Base-by-base conservation (phyloP, 257 asterid genomes). In the Nicotiana tabacum region DNA sequence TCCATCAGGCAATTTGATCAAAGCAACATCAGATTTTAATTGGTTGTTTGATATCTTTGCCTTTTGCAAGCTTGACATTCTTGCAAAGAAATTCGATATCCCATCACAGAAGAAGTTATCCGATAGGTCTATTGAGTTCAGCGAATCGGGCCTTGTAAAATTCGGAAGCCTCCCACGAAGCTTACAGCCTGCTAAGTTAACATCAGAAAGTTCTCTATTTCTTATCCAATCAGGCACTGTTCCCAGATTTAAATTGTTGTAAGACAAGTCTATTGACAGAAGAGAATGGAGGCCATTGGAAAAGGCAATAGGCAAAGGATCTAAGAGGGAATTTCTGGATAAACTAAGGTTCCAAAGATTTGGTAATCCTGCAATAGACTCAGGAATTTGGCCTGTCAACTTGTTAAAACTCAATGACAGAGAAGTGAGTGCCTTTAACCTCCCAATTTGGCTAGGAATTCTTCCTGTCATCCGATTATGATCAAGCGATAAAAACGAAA, bases 321-420 rank as follows among this genome's bases (percentile, higher is more conserved):
- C 88, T 27, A 83, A 78, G 66, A 96, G 87, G 33, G 16, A 65
- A 89, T 96, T 96, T 82, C 95, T 88, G 0, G 98, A 92, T 46
- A 96, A 77, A 81, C 92, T 96, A 46, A 96, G 95, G 88, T 89
- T 90, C 99, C 99, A 96, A 56, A 96, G 82, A 83, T 48, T 89
- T 55, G 81, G 93, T 33, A 96, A 43, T 67, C 82, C 88, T 12
- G 97, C 84, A 78, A 94, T 85, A 57, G 99, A 85, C 53, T 83
- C 95, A 17, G 99, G 99, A 74, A 96, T 90, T 87, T 84, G 91
- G 68, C 98, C 98, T 3, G 90, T 88, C 35, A 96, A 88, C 86
- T 88, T 87, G 78, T 96, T 96, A 11, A 88, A 88, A 77, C 93
- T 89, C 88, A 96, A 77, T 56, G 91, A 90, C 77, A 96, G 83